Conservation (phyloP, 2,329 filamentous ascomycete species). For the Madurella fahalii region DNA sequence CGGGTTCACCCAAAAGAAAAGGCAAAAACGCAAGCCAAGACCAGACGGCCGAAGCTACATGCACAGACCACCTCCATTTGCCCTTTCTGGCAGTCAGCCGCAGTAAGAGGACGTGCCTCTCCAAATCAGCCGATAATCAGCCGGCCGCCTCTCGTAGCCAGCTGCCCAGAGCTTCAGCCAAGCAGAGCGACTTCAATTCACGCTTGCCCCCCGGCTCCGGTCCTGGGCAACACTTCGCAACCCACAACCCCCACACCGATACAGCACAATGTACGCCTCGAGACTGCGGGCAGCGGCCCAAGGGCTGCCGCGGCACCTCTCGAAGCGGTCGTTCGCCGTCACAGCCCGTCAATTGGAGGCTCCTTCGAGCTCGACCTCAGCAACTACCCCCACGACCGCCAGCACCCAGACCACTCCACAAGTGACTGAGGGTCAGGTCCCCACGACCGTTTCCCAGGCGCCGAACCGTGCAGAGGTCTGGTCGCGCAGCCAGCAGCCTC, state of each 20-base stretch:
- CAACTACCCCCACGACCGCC: constrained; percentile 34
- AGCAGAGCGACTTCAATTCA: constrained; percentile 16
- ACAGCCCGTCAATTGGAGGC: constrained; percentile 45
- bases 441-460: constrained; percentile 64
- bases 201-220: constrained; percentile 2
- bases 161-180: constrained; percentile 9
- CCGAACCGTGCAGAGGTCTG: constrained; percentile 80
- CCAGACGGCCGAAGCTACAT: background rate
- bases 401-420: constrained; percentile 37
- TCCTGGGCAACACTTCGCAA: constrained; percentile 7
- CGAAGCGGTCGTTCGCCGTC: constrained; percentile 45
- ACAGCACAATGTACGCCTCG: constrained; percentile 43
- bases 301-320: constrained; percentile 41
- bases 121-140: constrained; percentile 15
- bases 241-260: constrained; percentile 9
- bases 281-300: constrained; percentile 38
- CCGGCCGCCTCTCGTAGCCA: constrained; percentile 11
- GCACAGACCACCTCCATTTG: constrained; percentile 3
- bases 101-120: too few species aligned
- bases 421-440: constrained; percentile 39
- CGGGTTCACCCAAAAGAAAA: background rate
- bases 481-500: constrained; percentile 80
- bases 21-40: background rate
- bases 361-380: constrained; percentile 17
- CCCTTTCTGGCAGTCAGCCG: background rate